Base-by-base conservation (phyloP, 1,284 basidiomycete genomes). In the Melampsora larici-populina region DNA sequence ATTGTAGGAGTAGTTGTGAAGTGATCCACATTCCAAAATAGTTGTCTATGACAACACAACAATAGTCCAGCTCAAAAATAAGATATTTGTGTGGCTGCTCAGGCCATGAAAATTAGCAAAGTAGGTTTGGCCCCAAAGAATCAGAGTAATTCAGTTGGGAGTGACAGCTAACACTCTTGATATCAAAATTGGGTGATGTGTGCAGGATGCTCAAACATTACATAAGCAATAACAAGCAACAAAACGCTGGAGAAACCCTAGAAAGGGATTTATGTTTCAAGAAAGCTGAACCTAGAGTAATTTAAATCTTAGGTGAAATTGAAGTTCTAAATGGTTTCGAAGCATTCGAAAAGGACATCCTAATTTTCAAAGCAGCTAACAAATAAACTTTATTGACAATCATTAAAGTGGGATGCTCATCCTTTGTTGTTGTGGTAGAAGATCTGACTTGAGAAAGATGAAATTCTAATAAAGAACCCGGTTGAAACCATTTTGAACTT, bases 281-380 rank as follows among this genome's bases (percentile, higher is more conserved):
- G n/a, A 70, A 98, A 87, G 0, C 87, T 0, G 92, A 91, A 0
- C 92, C 92, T 83, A 99, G 97, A 1, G 98, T 86, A 63, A 97
- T 90, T 81, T 94, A 92, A 85, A 98, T 89, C 82, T 99, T 97
- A 8, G 94, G 93, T 15, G 92, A 91, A 80, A 98, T 91, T 79
- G 89, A 94, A 26, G 86, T 86, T 70, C 90, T 89, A 75, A 97
- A 91, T 11, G 94, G 91, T 66, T 90, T 89, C 80, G 98, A 88
- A 7, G 97, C 85, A 0, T 89, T 87, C 17, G 94, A 86, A 81
- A 99, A 93, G 86, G 94, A 95, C 0, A 87, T 86, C n/a, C 94
- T 89, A 36, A 98, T 87, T 83, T 96, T 96, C 13, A 94, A 81
- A 11, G 46, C 43, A 51, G 62, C 51, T 17, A 77, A 33, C 18